These are phyloP conservation scores for Ustilago hordei DNA, from an alignment of 1,284 basidiomycete genomes.

Conservation along the genomic window DNA sequence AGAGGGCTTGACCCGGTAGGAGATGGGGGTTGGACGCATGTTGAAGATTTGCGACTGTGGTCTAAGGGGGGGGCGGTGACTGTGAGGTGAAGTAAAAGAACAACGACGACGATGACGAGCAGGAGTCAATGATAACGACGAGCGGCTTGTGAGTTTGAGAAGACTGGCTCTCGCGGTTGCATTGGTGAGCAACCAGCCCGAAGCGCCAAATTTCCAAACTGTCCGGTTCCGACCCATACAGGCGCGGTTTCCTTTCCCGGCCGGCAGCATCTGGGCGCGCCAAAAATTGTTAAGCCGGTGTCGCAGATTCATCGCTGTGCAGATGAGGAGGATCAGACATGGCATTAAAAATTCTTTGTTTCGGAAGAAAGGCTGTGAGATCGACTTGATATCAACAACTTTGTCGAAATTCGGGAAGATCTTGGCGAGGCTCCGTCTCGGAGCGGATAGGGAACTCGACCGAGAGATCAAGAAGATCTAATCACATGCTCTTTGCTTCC, in stretches of 20 bases:
- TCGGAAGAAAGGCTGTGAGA: background rate
- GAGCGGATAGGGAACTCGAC: conserved; percentile 48
- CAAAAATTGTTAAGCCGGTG: conserved; percentile 8
- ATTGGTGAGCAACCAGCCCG: conserved; percentile 5
- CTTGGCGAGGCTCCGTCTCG: conserved; percentile 5
- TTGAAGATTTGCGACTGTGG: conserved; percentile 1
- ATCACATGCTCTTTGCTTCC: conserved; percentile 15
- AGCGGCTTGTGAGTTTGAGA: conserved; percentile 9
- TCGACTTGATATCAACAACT: background rate
- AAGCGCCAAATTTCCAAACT: conserved; percentile 27
- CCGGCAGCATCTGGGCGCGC: background rate
- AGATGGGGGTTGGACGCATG: conserved; percentile 48
- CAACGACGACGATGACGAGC: conserved; percentile 6
- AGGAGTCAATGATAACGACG: conserved; percentile 2
- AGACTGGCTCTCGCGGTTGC: conserved; percentile 9
- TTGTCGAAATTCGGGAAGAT: background rate
- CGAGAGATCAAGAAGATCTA: conserved; percentile 29
- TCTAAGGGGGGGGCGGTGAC: background rate
- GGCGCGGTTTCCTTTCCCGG: conserved; percentile 18
- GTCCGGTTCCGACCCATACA: conserved; percentile 36
- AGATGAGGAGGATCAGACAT: background rate
- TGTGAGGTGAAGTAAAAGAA: conserved; percentile 4
- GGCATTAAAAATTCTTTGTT: background rate
- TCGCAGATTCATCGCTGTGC: background rate
- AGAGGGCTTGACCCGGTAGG: conserved; percentile 49